A percentile compares a stretch with the other conserved stretches of the same genome.
Evolutionary conservation across 306 rosid genomes (phyloP).

Genomic region (Styphnolobium japonicum): DNA sequence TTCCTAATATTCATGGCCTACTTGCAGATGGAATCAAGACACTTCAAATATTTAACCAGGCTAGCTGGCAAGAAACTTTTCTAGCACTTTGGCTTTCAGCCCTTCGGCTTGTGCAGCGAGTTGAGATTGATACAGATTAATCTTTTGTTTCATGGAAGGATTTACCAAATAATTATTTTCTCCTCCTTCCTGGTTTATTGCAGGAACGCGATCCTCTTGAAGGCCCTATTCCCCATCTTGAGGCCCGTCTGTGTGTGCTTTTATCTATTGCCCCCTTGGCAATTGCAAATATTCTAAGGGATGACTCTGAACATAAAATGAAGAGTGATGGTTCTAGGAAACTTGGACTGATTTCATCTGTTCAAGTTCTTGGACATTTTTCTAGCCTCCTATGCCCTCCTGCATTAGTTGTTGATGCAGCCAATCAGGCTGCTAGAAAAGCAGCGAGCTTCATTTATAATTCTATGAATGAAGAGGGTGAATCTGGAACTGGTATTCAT

Average conservation of each 20-base stretch:
- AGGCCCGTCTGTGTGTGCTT: constrained; percentile 70
- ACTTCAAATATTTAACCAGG: constrained; percentile 67
- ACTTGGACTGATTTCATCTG: constrained; percentile 60
- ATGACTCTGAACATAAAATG: constrained; percentile 36
- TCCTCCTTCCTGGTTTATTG: constrained; percentile 19
- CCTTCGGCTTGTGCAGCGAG: constrained; percentile 89
- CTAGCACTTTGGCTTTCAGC: constrained; percentile 87
- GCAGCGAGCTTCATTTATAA: constrained; percentile 49
- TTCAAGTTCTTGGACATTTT: constrained; percentile 71
- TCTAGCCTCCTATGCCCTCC: constrained; percentile 76
- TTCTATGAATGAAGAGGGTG: constrained; percentile 43
- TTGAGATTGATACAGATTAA: constrained; percentile 47
- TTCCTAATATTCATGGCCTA: constrained; percentile 37
- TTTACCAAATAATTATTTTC: constrained; percentile 20
- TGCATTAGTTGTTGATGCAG: constrained; percentile 54
- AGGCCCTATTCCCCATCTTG: constrained; percentile 78
- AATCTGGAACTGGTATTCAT: constrained; percentile 43
- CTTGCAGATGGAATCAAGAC: constrained; percentile 67
- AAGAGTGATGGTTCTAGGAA: constrained; percentile 39
- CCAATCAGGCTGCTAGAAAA: constrained; percentile 66
- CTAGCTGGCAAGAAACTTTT: constrained; percentile 85
- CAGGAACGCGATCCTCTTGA: constrained; percentile 87
- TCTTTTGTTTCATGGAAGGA: constrained; percentile 21
- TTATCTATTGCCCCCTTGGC: constrained; percentile 73
- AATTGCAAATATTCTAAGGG: constrained; percentile 50